Evolutionary conservation across 371 early-diverging fungal species (phyloP).

Genomic region (Apophysomyces ossiformis): DNA sequence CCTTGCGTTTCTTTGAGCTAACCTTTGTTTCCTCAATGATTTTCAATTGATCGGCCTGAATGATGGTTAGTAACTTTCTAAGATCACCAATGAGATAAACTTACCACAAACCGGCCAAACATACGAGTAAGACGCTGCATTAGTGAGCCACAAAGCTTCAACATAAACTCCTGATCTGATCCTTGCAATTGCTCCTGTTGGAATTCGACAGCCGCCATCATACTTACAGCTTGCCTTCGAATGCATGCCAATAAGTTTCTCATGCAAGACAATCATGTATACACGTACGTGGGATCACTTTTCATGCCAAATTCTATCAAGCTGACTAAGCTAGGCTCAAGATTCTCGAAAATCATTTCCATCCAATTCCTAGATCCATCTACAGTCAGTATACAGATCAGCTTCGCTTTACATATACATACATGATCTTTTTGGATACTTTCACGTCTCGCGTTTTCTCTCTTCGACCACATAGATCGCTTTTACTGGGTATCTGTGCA

Average conservation of each 20-base stretch:
- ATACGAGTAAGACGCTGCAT: conserved; percentile 66
- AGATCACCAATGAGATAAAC: conserved; percentile 8
- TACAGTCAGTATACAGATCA: neutral
- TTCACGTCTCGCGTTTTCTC: conserved; percentile 70
- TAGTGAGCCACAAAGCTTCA: conserved; percentile 70
- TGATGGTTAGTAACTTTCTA: neutral
- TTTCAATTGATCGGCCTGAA: conserved; percentile 82
- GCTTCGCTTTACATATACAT: conserved; percentile 13
- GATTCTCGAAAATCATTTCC: conserved; percentile 81
- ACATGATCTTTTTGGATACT: conserved; percentile 61
- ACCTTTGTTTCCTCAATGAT: conserved; percentile 92
- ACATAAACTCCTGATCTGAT: conserved; percentile 67
- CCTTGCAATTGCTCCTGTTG: conserved; percentile 67
- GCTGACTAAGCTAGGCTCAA: conserved; percentile 72
- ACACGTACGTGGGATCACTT: conserved; percentile 71
- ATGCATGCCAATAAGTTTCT: neutral
- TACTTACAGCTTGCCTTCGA: conserved; percentile 71
- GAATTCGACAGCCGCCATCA: conserved; percentile 83
- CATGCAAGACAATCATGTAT: neutral
- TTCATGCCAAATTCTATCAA: conserved; percentile 84
- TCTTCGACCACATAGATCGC: conserved; percentile 49
- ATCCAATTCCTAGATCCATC: conserved; percentile 61
- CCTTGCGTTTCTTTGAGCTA: conserved; percentile 83
- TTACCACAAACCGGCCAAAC: conserved; percentile 82
- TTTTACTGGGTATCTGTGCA: conserved; percentile 46